Percentiles rank a stretch among this genome's conserved stretches.
Evolutionary conservation across 306 rosid species (phyloP).

Genomic region (Vigna radiata): DNA sequence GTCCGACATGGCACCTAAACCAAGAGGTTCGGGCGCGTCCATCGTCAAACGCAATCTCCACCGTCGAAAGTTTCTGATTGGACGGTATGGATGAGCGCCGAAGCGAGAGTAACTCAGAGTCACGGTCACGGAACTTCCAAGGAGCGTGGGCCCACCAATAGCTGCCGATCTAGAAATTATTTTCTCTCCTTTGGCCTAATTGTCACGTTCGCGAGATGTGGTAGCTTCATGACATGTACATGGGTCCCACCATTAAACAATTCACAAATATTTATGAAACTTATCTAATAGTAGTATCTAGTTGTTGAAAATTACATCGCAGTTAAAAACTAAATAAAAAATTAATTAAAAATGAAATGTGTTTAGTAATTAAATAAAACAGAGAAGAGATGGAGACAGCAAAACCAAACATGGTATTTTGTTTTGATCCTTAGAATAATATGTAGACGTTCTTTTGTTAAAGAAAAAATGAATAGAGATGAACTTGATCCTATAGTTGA

Average conservation of each 20-base stretch:
- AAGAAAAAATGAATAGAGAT: neutral
- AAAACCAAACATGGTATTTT: slow-evolving; percentile 12
- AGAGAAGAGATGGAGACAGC: slow-evolving; percentile 19
- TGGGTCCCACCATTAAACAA: slow-evolving; percentile 57
- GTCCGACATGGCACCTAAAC: slow-evolving; percentile 77
- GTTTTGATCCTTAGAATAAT: neutral
- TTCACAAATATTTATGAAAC: neutral
- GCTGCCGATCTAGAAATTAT: slow-evolving; percentile 82
- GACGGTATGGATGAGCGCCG: slow-evolving; percentile 42
- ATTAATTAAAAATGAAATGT: neutral
- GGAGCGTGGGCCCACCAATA: slow-evolving; percentile 71
- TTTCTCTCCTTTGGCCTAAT: slow-evolving; percentile 73
- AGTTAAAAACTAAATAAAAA: slow-evolving; percentile 9
- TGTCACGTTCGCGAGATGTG: slow-evolving; percentile 86
- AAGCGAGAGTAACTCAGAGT: slow-evolving; percentile 55
- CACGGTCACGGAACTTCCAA: slow-evolving; percentile 96
- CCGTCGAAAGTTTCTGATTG: slow-evolving; percentile 48
- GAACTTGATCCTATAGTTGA: neutral
- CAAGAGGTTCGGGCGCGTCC: slow-evolving; percentile 57
- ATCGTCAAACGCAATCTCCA: slow-evolving; percentile 15
- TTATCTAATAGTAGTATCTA: slow-evolving; percentile 9
- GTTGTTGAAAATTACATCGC: slow-evolving; percentile 51
- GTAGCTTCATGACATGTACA: slow-evolving; percentile 62
- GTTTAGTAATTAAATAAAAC: neutral
- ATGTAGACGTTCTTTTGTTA: neutral